Conservation (phyloP, 1,139 yeast species). For the Zygoascus hellenicus region DNA sequence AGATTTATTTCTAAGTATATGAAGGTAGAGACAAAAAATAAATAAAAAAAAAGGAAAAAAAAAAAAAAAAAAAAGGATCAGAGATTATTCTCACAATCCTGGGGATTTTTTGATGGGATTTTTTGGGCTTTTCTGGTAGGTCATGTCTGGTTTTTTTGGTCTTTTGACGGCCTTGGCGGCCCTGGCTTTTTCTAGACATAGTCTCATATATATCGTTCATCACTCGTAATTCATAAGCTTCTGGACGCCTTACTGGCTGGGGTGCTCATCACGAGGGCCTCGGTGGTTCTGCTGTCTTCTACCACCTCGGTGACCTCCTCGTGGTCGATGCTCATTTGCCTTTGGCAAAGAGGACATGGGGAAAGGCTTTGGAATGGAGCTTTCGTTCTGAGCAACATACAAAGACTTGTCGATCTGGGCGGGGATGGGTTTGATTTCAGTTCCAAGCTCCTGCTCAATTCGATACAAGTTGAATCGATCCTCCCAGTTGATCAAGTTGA, state of each 20-base stretch:
- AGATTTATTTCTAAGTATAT: background rate
- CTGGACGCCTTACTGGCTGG: constrained; percentile 17
- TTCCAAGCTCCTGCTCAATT: constrained; percentile 95
- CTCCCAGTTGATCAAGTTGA: constrained; percentile 93
- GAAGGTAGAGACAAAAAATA: background rate
- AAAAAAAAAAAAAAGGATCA: background rate
- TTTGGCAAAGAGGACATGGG: constrained; percentile 63
- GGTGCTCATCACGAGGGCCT: constrained; percentile 19
- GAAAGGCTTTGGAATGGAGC: constrained; percentile 80
- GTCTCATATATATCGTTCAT: no score
- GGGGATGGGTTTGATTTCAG: constrained; percentile 96
- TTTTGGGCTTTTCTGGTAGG: background rate
- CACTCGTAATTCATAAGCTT: constrained; percentile 2
- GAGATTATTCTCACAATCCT: background rate
- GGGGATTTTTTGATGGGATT: constrained; percentile 1
- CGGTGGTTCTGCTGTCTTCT: constrained; percentile 18
- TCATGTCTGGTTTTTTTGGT: constrained; percentile 14
- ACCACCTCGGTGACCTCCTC: constrained; percentile 13
- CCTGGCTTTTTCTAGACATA: background rate
- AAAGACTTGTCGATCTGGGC: constrained; percentile 79
- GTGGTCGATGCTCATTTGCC: constrained; percentile 26
- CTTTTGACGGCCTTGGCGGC: constrained; percentile 19
- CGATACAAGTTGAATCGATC: constrained; percentile 90
- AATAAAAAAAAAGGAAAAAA: background rate
- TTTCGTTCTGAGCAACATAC: constrained; percentile 79